phyloP scores from a whole-genome alignment of 1,139 yeast species.

The Sugiyamaella castrensis region DNA sequence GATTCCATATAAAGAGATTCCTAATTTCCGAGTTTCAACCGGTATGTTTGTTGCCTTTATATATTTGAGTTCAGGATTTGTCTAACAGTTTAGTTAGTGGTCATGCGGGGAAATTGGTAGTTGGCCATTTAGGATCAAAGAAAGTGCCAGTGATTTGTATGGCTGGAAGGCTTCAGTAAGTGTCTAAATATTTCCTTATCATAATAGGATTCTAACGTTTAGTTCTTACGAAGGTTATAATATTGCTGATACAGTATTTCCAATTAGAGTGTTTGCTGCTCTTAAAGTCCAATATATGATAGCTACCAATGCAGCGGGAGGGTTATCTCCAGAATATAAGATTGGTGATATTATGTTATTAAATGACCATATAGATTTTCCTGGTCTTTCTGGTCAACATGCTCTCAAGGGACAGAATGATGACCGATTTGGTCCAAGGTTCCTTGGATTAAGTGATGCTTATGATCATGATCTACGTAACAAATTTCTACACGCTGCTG shows the following conservation, averaged over 20 bases:
- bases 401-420: conserved; percentile 88
- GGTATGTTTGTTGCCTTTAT: conserved; percentile 23
- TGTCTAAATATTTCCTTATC: conserved; percentile 1
- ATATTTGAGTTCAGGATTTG: background rate
- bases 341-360: conserved; percentile 93
- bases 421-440: conserved; percentile 77
- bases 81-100: conserved; percentile 56
- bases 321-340: conserved; percentile 58
- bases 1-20: conserved; percentile 65
- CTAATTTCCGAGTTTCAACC: conserved; percentile 78
- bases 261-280: conserved; percentile 68
- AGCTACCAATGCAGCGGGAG: conserved; percentile 95
- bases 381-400: conserved; percentile 86
- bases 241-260: conserved; percentile 78
- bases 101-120: conserved; percentile 77
- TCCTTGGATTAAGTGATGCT: conserved; percentile 85
- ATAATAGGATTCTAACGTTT: background rate
- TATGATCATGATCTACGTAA: conserved; percentile 70
- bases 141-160: conserved; percentile 82
- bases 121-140: conserved; percentile 69
- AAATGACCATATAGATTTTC: conserved; percentile 71
- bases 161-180: conserved; percentile 81
- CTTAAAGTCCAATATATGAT: conserved; percentile 62
- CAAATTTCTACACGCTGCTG: conserved; percentile 47
- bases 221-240: conserved; percentile 83